Conservation (phyloP, 495 filamentous ascomycete genomes). For the Beverwykella pulmonaria region DNA sequence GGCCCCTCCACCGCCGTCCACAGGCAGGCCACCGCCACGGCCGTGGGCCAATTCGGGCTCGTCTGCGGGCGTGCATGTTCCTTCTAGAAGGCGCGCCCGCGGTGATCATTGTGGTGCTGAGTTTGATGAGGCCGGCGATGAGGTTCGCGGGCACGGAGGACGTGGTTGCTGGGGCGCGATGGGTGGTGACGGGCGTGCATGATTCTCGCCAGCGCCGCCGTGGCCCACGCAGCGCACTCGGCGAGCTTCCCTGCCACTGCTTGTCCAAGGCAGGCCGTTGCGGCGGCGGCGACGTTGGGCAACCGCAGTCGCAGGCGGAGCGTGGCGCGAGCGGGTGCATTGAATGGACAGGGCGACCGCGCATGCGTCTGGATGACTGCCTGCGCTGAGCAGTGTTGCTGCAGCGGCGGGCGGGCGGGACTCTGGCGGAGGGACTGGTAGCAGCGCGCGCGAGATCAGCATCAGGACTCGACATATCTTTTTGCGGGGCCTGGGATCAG, state of each 20-base stretch:
- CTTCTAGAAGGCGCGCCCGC: not conserved
- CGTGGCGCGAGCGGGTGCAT: no score
- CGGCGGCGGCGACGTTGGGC: not conserved
- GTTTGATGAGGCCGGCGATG: not conserved
- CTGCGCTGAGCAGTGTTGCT: no score
- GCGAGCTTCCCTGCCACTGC: not conserved
- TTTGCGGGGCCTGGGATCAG: not conserved
- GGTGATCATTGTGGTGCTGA: not conserved
- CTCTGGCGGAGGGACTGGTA: not conserved
- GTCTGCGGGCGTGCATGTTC: not conserved
- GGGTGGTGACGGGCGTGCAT: slow-evolving; percentile 21
- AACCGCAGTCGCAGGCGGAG: not conserved
- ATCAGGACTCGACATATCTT: not conserved
- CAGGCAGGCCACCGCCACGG: not conserved
- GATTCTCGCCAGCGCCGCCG: slow-evolving; percentile 1
- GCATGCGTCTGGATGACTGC: no score
- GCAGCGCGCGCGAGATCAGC: not conserved
- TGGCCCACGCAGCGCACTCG: not conserved
- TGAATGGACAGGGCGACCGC: no score
- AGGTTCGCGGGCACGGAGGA: not conserved
- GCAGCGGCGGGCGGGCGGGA: not conserved
- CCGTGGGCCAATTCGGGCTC: not conserved
- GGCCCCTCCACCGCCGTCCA: not conserved
- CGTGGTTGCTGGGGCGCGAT: not conserved
- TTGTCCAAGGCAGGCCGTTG: not conserved